Conservation (phyloP, 140 eudicot species). For the Cichorium intybus region DNA sequence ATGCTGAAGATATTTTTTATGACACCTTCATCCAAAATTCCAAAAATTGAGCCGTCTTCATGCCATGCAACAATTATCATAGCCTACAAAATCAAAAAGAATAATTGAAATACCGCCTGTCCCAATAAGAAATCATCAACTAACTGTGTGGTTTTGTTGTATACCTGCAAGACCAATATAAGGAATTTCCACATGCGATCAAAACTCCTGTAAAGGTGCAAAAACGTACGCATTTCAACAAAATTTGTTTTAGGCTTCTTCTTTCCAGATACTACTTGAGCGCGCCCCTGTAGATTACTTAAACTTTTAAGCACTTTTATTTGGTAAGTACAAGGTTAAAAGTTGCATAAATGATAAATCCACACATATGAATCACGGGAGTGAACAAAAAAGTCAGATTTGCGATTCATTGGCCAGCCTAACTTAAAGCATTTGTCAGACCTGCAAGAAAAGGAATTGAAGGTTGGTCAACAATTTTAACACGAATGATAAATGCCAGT, state of each 20-base stretch:
- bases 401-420: constrained; percentile 96
- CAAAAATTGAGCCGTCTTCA: constrained; percentile 55
- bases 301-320: not conserved
- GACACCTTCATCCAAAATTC: constrained; percentile 54
- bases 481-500: constrained; percentile 6
- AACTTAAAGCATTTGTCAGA: constrained; percentile 78
- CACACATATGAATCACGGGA: constrained; percentile 41
- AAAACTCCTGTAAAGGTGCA: constrained; percentile 92
- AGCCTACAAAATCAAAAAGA: constrained; percentile 47
- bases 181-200: constrained; percentile 96
- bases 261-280: constrained; percentile 54
- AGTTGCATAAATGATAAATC: constrained; percentile 10
- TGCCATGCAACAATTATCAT: constrained; percentile 97
- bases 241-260: constrained; percentile 92
- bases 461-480: not conserved
- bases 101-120: not conserved
- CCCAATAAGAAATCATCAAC: too few relatives aligned
- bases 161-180: constrained; percentile 91
- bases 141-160: not conserved
- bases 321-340: not conserved
- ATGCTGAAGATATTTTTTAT: constrained; percentile 73
- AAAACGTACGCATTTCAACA: constrained; percentile 95
- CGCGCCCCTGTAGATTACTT: constrained; percentile 46
- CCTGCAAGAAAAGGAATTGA: constrained; percentile 43
- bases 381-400: constrained; percentile 83